phyloP scores from a whole-genome alignment of 345 rosid species.

The Brassica cretica region DNA sequence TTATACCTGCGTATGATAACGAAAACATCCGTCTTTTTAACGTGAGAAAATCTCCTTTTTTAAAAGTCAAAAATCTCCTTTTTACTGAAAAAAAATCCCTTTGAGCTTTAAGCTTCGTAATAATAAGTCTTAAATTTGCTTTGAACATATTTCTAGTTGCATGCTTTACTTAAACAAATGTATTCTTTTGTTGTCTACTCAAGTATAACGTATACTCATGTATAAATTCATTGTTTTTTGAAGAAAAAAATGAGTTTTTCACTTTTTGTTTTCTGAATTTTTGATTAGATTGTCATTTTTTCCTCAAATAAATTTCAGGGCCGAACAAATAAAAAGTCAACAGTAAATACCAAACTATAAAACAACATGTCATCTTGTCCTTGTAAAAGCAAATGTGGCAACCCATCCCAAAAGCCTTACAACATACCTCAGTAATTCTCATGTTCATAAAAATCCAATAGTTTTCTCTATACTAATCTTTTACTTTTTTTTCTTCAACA shows the following conservation, averaged over 20 bases:
- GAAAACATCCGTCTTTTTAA: neutral
- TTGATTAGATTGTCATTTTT: neutral
- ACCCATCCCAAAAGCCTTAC: constrained; percentile 29
- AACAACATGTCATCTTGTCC: constrained; percentile 33
- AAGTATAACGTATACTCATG: neutral
- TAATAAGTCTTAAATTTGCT: neutral
- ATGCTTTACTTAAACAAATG: neutral
- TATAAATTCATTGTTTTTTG: neutral
- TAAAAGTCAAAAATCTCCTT: neutral
- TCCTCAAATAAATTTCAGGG: neutral
- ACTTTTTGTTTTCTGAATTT: neutral
- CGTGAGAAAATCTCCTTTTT: neutral
- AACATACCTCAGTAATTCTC: constrained; percentile 33
- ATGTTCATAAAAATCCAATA: constrained; percentile 20
- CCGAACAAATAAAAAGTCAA: constrained; percentile 31
- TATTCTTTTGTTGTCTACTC: neutral
- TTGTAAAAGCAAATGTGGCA: constrained; percentile 28
- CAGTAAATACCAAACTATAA: constrained; percentile 25
- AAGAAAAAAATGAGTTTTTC: neutral
- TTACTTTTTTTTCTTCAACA: neutral
- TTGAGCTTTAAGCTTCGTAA: constrained; percentile 3
- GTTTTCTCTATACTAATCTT: constrained; percentile 6
- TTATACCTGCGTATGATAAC: neutral
- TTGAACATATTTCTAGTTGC: neutral
- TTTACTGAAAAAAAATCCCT: neutral